Evolutionary conservation across 2,329 filamentous ascomycete species (phyloP), one percentile per base, ranked within the genome.

Genomic region (Rutstroemia sydowiana): DNA sequence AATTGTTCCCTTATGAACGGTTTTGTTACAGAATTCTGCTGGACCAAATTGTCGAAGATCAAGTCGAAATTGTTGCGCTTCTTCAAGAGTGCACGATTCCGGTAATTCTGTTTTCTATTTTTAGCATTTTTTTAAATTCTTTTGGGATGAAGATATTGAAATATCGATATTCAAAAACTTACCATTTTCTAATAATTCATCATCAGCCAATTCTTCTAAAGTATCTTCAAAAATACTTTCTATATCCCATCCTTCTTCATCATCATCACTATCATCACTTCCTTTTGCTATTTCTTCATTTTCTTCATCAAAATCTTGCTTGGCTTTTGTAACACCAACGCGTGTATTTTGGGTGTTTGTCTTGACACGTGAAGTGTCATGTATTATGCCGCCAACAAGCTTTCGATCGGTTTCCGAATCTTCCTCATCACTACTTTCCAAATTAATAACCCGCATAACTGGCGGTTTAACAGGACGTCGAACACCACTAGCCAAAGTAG

Each of bases 11-110:
- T 76, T 76, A 57, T 82, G 80, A 46, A 95, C 75, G 30, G 85
- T 90, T 60, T 83, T 77, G 61, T 81, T 74, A 64, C 88, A 82
- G 67, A 96, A 95, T 55, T 84, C 77, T 55, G 81, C 78, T 20
- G 87, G 86, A n/a, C 91, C 91, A 56, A 90, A 74, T 48, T 81
- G 75, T 65, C 86, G 86, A 54, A 95, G 75, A 57, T 86, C 77
- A 61, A 84, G 78, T 59, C 87, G 82, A 65, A 84, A 86, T 16
- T 75, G 73, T 54, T 77, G 72, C 23, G 85, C 81, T 70, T 95
- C 85, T 57, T 87, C 79, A 10, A 81, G 73, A 1, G 82, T 82
- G 69, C 84, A 88, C 23, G 53, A 43, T 23, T 64, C 58, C 30
- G 59, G 54, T 23, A 61, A 44, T 23, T 55, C 61, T 63, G 42